Percentiles rank a stretch among this genome's conserved stretches.
These are phyloP conservation scores for Zea luxurians DNA, from an alignment of 176 grass and related monocot species.

Conservation along the genomic window DNA sequence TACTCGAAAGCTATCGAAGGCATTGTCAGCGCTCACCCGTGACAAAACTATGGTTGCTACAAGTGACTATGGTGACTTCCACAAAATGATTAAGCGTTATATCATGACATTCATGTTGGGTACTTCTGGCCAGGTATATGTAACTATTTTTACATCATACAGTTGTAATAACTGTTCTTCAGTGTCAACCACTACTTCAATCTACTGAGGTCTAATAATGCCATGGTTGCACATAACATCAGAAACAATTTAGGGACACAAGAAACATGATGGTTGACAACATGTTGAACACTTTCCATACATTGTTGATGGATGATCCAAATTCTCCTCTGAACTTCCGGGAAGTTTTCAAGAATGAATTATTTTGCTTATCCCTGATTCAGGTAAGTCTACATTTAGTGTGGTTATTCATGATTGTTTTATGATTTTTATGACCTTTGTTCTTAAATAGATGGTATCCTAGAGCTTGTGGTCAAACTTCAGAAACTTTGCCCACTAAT, in stretches of 20 bases:
- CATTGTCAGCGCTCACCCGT: slow-evolving; percentile 64
- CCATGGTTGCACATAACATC: slow-evolving; percentile 29
- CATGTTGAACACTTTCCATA: slow-evolving; percentile 46
- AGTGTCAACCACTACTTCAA: not conserved
- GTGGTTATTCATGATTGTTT: not conserved
- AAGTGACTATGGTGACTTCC: slow-evolving; percentile 83
- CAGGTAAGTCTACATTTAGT: slow-evolving; percentile 45
- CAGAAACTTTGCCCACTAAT: not conserved
- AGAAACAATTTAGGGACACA: slow-evolving; percentile 60
- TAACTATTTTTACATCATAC: not conserved
- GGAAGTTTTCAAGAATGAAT: slow-evolving; percentile 62
- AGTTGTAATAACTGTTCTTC: not conserved
- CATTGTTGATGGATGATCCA: slow-evolving; percentile 46
- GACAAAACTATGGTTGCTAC: slow-evolving; percentile 76
- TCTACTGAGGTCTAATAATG: slow-evolving; percentile 5
- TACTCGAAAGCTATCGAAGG: slow-evolving; percentile 72
- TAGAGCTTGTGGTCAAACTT: not conserved
- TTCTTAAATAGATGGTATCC: not conserved
- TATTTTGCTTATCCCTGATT: slow-evolving; percentile 67
- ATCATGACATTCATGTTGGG: slow-evolving; percentile 66
- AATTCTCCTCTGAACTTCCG: slow-evolving; percentile 58
- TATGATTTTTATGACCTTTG: not conserved
- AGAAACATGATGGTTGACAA: slow-evolving; percentile 68
- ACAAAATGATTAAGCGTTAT: slow-evolving; percentile 83
- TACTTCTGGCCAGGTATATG: slow-evolving; percentile 65